Evolutionary conservation across 306 rosid species (phyloP).

Genomic region (Prunus fruticosa): DNA sequence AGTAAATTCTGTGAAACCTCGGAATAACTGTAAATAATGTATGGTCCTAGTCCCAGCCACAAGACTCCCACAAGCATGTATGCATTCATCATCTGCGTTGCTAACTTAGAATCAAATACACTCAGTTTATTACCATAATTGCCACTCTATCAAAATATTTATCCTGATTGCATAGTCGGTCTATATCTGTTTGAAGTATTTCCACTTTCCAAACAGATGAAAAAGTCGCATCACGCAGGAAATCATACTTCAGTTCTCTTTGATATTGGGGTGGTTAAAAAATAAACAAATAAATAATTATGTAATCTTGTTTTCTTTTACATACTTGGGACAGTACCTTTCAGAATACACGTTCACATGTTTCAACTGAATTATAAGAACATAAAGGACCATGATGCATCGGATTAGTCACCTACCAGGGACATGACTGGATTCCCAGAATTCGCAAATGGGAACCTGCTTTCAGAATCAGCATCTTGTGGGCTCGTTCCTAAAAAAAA

Average conservation of each 20-base stretch:
- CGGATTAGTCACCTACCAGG: conserved; percentile 61
- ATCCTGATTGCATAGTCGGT: background rate
- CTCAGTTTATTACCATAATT: background rate
- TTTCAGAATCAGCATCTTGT: conserved; percentile 53
- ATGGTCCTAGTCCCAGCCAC: conserved; percentile 3
- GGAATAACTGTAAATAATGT: background rate
- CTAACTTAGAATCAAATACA: background rate
- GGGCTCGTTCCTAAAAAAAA: conserved; percentile 48
- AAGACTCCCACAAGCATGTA: background rate
- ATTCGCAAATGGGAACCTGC: conserved; percentile 83
- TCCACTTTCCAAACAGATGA: background rate
- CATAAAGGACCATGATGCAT: conserved; percentile 18
- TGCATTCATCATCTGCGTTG: background rate
- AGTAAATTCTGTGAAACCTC: background rate
- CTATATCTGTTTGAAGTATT: background rate
- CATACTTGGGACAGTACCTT: background rate
- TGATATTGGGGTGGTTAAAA: background rate
- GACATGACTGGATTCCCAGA: conserved; percentile 99
- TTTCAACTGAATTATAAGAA: background rate
- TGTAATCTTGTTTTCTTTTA: background rate
- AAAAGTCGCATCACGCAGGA: background rate
- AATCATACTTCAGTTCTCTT: background rate
- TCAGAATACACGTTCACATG: background rate
- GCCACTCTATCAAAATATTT: background rate
- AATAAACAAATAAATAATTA: background rate